Evolutionary conservation across 179 eudicot species (phyloP).

Genomic region (Vitellaria paradoxa): DNA sequence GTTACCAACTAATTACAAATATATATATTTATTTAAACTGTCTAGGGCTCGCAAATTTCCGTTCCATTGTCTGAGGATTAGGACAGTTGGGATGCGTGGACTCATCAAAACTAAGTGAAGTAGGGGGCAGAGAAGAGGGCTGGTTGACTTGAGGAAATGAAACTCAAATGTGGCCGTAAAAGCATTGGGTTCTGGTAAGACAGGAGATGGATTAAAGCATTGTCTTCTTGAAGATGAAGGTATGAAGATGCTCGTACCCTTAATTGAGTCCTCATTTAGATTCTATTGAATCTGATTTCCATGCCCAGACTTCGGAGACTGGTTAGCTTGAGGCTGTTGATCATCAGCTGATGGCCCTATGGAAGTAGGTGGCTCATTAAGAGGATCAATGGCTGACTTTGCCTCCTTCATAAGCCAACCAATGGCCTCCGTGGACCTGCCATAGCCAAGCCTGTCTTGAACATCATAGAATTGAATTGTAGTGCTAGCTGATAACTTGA

Average conservation of each 20-base stretch:
- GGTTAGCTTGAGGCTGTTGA: not conserved
- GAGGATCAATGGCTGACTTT: conserved; percentile 13
- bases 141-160: not conserved
- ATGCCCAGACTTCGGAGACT: not conserved
- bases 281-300: not conserved
- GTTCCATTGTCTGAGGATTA: not conserved
- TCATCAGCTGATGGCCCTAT: not conserved
- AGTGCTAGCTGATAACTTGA: conserved; percentile 1
- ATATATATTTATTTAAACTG: too few relatives aligned
- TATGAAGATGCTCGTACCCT: not conserved
- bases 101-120: not conserved
- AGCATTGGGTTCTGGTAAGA: not conserved
- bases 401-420: conserved; percentile 18
- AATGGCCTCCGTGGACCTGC: conserved; percentile 10
- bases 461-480: conserved; percentile 16
- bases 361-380: not conserved
- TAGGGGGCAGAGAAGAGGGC: not conserved
- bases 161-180: not conserved
- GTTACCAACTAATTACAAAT: too few relatives aligned
- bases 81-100: not conserved
- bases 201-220: too few relatives aligned
- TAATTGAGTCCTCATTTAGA: not conserved
- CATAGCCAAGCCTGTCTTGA: conserved; percentile 13
- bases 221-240: not conserved
- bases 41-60: too few relatives aligned